A percentile compares a stretch with the other conserved stretches of the same genome.
These are phyloP conservation scores for Paraconiothyrium brasiliense DNA, from an alignment of 2,329 filamentous ascomycete genomes.

Conservation along the genomic window DNA sequence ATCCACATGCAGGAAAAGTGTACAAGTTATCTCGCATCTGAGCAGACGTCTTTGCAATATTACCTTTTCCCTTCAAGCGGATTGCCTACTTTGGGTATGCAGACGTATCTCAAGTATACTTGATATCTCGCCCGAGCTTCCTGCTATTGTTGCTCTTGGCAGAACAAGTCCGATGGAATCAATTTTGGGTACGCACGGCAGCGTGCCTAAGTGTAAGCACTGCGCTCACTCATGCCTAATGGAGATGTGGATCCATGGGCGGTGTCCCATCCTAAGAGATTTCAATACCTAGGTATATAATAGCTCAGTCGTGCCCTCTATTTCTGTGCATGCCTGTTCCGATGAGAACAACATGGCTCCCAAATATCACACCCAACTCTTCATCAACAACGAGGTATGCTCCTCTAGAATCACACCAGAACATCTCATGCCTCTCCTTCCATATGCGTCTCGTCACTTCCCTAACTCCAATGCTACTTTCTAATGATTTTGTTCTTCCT, in stretches of 20 bases:
- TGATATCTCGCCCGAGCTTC: background rate
- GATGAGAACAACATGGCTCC: background rate
- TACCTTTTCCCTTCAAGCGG: background rate
- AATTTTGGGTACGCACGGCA: background rate
- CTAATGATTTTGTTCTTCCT: background rate
- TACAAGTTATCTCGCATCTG: background rate
- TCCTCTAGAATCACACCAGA: background rate
- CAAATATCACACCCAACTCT: slow-evolving; percentile 24
- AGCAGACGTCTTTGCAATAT: background rate
- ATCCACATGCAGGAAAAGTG: background rate
- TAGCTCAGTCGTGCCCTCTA: background rate
- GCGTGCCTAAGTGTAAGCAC: slow-evolving; percentile 1
- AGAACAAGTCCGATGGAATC: background rate
- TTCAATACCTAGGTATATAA: background rate
- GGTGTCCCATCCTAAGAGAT: background rate
- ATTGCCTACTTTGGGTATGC: background rate
- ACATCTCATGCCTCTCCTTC: background rate
- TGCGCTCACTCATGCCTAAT: background rate
- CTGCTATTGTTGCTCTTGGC: no score
- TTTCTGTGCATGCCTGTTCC: background rate
- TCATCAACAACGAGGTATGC: slow-evolving; percentile 30
- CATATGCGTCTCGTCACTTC: background rate
- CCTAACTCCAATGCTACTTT: background rate
- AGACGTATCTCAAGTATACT: background rate
- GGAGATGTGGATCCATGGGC: background rate